These are phyloP conservation scores for Daedaleopsis nitida DNA, from an alignment of 768 basidiomycete genomes.

Conservation along the genomic window DNA sequence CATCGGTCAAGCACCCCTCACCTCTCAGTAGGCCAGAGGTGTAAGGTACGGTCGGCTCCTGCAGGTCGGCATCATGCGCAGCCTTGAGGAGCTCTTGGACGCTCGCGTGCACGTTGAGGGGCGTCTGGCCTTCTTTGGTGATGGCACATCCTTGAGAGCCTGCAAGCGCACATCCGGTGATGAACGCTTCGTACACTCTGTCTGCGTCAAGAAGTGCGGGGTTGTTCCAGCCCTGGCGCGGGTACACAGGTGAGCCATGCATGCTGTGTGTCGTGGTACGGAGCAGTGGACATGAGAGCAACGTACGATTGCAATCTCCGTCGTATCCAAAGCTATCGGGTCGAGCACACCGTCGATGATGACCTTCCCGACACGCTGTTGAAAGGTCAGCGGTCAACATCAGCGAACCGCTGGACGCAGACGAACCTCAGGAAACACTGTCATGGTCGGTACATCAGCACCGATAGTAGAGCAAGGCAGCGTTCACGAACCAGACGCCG, in stretches of 20 bases:
- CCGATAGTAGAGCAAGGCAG: neutral
- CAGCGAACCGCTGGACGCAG: neutral
- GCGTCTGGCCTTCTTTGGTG: neutral
- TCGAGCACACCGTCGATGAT: constrained; percentile 4
- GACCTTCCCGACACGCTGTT: neutral
- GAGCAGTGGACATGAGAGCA: neutral
- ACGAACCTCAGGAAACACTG: constrained; percentile 13
- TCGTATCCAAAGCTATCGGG: neutral
- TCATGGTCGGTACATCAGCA: too few species aligned
- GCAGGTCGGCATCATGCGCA: neutral
- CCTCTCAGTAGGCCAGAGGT: too few species aligned
- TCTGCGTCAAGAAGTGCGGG: neutral
- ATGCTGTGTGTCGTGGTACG: too few species aligned
- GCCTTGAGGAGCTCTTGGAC: neutral
- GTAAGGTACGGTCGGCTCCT: too few species aligned
- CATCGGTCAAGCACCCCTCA: too few species aligned
- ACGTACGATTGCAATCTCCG: neutral
- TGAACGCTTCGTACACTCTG: constrained; percentile 8
- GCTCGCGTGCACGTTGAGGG: neutral
- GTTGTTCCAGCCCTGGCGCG: too few species aligned
- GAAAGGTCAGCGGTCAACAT: too few species aligned
- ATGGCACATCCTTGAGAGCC: constrained; percentile 7
- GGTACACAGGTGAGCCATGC: too few species aligned
- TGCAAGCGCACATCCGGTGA: constrained; percentile 13
- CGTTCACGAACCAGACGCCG: neutral